These are phyloP conservation scores for Sclerotinia sclerotiorum DNA, from an alignment of 2,329 filamentous ascomycete genomes.

Conservation along the genomic window DNA sequence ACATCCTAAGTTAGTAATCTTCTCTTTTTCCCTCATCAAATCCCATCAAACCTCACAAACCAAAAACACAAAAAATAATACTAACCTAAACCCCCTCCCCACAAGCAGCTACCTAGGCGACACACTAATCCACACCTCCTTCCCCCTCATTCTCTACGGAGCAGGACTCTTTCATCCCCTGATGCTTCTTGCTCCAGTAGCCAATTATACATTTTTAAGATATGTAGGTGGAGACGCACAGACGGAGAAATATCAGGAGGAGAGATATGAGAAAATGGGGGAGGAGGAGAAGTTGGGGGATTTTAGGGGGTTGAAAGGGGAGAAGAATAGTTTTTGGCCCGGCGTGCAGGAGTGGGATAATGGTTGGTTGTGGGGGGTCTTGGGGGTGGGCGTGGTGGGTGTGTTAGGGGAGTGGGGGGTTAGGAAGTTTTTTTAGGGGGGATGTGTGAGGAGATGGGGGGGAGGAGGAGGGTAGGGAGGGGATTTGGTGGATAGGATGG, in stretches of 20 bases:
- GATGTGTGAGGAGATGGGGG: neutral
- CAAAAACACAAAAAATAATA: neutral
- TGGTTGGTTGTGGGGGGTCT: conserved; percentile 23
- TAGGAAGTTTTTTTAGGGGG: neutral
- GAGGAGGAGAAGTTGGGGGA: conserved; percentile 9
- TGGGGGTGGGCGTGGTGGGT: conserved; percentile 15
- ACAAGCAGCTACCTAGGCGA: conserved; percentile 28
- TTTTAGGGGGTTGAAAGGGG: conserved; percentile 15
- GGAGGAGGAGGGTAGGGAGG: too few species aligned
- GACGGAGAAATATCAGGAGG: conserved; percentile 23
- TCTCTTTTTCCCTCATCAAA: neutral
- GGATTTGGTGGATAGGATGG: too few species aligned
- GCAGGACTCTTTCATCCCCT: conserved; percentile 26
- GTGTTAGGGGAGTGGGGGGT: conserved; percentile 15
- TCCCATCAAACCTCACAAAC: too few species aligned
- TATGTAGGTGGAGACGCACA: conserved; percentile 24
- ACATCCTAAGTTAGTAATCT: conserved; percentile 26
- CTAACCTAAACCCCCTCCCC: neutral
- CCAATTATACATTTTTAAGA: conserved; percentile 25
- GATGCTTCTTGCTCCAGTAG: conserved; percentile 23
- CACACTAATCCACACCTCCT: conserved; percentile 26
- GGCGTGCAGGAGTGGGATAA: conserved; percentile 19
- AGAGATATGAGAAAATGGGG: conserved; percentile 21
- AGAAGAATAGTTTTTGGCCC: conserved; percentile 28
- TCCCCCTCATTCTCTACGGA: conserved; percentile 25